Evolutionary conservation across 1,139 yeast species (phyloP).

Genomic region (Pichia sp.): DNA sequence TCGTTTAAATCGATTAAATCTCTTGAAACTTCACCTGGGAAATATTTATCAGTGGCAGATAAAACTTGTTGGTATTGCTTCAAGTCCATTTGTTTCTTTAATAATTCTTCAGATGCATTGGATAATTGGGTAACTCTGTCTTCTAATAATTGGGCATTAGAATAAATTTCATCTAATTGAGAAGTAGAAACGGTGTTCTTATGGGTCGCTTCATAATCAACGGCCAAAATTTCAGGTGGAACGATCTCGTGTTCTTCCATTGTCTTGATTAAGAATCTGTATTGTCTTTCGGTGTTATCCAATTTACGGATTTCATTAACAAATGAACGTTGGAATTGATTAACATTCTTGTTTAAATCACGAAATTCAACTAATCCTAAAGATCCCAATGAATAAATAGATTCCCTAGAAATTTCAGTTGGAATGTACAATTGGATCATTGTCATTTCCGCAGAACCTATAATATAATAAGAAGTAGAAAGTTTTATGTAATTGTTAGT

Average conservation of each 20-base stretch:
- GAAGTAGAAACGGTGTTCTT: constrained; percentile 44
- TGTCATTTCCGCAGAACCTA: constrained; percentile 75
- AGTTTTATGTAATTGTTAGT: constrained; percentile 1
- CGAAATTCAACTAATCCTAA: constrained; percentile 65
- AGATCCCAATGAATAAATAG: constrained; percentile 63
- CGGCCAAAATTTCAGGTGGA: constrained; percentile 42
- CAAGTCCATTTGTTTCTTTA: constrained; percentile 53
- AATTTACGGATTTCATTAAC: constrained; percentile 65
- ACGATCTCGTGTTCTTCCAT: constrained; percentile 49
- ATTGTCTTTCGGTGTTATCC: constrained; percentile 69
- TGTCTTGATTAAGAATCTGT: constrained; percentile 45
- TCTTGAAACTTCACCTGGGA: constrained; percentile 37
- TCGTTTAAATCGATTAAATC: constrained; percentile 32
- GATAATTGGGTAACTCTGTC: constrained; percentile 55
- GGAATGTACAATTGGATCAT: constrained; percentile 73
- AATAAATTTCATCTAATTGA: constrained; percentile 74
- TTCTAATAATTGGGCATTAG: constrained; percentile 62
- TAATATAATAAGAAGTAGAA: not conserved
- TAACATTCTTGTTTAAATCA: constrained; percentile 65
- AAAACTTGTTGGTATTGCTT: constrained; percentile 69
- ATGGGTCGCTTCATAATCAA: constrained; percentile 36
- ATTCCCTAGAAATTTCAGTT: constrained; percentile 64
- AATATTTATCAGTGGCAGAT: constrained; percentile 66
- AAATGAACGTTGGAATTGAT: constrained; percentile 71
- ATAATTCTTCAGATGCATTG: constrained; percentile 53